Percentiles rank a stretch among this genome's conserved stretches.
Conservation (phyloP, 2,329 filamentous ascomycete genomes). For the Cordyceps cicadae region DNA sequence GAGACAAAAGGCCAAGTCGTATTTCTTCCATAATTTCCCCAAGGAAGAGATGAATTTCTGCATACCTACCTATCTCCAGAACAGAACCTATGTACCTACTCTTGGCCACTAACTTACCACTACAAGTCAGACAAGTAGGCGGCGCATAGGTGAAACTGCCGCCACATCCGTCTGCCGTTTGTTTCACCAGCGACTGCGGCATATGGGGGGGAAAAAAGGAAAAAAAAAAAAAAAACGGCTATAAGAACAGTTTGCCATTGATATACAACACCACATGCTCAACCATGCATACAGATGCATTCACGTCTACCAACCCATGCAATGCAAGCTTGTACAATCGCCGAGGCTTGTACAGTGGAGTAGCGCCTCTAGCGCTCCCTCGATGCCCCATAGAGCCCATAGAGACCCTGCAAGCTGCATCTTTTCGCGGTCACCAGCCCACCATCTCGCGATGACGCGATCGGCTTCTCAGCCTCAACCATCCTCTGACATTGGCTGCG, state of each 20-base stretch:
- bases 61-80: too few relatives aligned
- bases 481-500: slow-evolving; percentile 3
- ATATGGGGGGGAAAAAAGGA: background rate
- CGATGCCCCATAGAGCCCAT: background rate
- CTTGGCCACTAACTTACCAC: too few relatives aligned
- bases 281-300: too few relatives aligned
- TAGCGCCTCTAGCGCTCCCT: background rate
- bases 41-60: background rate
- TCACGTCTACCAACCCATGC: too few relatives aligned
- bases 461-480: background rate
- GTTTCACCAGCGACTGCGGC: background rate
- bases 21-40: background rate
- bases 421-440: background rate
- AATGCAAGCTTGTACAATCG: too few relatives aligned
- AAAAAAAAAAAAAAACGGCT: background rate
- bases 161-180: background rate
- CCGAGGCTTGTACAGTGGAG: background rate
- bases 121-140: background rate
- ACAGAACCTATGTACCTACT: too few relatives aligned
- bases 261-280: too few relatives aligned
- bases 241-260: background rate
- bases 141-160: background rate
- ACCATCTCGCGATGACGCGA: slow-evolving; percentile 9
- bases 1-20: background rate
- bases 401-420: background rate